Percentiles rank a stretch among this genome's conserved stretches.
Evolutionary conservation across 257 asterid genomes (phyloP).

Genomic region (Solanum medicagineum): DNA sequence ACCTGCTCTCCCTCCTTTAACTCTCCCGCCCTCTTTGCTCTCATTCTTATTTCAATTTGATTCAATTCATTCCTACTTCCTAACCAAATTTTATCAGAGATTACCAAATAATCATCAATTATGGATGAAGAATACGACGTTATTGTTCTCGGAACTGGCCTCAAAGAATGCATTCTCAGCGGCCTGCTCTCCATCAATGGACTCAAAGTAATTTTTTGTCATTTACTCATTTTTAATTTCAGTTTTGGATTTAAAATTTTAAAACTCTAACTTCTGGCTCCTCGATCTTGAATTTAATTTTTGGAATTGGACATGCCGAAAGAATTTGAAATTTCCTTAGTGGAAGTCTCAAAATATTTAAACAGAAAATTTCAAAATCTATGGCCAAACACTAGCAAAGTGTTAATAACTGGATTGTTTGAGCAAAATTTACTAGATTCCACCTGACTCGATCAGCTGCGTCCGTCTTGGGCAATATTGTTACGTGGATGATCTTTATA

Average conservation of each 20-base stretch:
- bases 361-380: too few relatives aligned
- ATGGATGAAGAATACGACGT: conserved; percentile 98
- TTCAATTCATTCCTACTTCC: neutral
- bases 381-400: neutral
- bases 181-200: conserved; percentile 93
- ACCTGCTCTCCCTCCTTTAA: neutral
- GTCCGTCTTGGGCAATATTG: neutral
- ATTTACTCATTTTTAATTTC: neutral
- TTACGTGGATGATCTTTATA: neutral
- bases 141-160: conserved; percentile 93
- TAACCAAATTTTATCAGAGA: neutral
- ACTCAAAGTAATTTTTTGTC: conserved; percentile 36
- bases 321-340: neutral
- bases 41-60: neutral
- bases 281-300: neutral
- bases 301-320: neutral
- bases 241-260: too few relatives aligned
- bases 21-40: conserved; percentile 3
- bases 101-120: neutral
- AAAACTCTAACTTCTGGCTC: too few relatives aligned
- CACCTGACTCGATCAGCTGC: neutral
- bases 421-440: neutral
- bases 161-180: conserved; percentile 87
- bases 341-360: neutral
- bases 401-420: neutral